Base-by-base conservation (phyloP, 2,329 filamentous ascomycete species). In the Neofusicoccum sp. region DNA sequence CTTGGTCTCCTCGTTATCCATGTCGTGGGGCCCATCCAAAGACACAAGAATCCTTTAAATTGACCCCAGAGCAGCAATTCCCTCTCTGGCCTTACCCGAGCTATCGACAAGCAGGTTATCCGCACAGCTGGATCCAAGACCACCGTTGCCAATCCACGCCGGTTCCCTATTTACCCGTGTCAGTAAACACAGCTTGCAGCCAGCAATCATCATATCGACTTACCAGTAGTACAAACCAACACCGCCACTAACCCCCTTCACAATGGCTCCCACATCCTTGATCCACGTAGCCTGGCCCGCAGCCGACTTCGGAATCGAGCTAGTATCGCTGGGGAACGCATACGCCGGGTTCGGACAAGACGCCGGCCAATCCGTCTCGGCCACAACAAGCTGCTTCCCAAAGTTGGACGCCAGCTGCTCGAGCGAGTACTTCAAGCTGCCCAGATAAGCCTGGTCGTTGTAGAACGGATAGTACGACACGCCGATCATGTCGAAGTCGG, bases 381-480 rank as follows among this genome's bases (percentile, higher is more conserved):
- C 86, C 3, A 91, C 84, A n/a, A 88, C 76, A 6, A 91, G 76
- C 40, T 85, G 78, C 74, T 91, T 91, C 7, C 80, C 80, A 76
- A 85, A 90, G 3, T 77, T 81, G 41, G 72, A 78, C 12, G 82
- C 82, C 79, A 91, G 82, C 61, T 86, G 86, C 3, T 69, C 77
- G 61, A 90, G 69, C 14, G 79, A 83, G 0, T 76, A 76, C 67
- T 82, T 78, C 33, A 91, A 78, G 6, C 79, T 77, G 0, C 82
- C 73, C 0, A 90, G 78, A 0, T 84, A 87, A 0, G 88, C 88
- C 1, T 70, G 75, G 1, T 77, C 69, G 68, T 81, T 83, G 73
- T 88, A 90, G 73, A 90, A 91, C 0, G 88, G 89, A 68, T 91
- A 91, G 75, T 86, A 91, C 0, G 84, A 87, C 0, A 91, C 84